Evolutionary conservation across 306 rosid species (phyloP), one percentile per base, ranked within the genome.

Genomic region (Malus domestica): DNA sequence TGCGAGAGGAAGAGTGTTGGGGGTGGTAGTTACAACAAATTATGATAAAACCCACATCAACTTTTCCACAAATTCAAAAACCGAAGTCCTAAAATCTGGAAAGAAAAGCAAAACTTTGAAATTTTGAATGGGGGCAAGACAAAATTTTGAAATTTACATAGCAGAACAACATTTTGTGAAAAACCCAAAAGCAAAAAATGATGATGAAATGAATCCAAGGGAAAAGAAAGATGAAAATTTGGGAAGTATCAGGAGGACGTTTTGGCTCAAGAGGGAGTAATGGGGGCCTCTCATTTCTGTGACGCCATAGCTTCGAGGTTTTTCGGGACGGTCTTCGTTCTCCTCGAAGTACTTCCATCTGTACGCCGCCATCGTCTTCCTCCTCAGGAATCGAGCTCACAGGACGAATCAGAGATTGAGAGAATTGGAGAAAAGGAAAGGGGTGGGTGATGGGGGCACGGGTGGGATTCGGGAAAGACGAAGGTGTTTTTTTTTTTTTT

Each of bases 251-350:
- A 86, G 91, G 80, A 94, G 93, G 81, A 83, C 71, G 71, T 87
- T 84, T 68, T 88, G 95, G 82, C 51, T 80, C 16, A 88, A 83
- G 63, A 89, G 85, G 68, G 79, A 59, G 83, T 83, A 85, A 76
- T 88, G 75, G 33, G 96, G 97, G 70, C 92, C 85, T 81, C 91
- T 78, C 88, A 92, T 90, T 70, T 95, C 97, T 15, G 96, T 95
- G 80, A 95, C 90, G 70, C 98, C 98, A 55, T 69, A 92, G 71
- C 85, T 77, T 18, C 96, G 96, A 74, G 98, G 97, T 82, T 95
- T 95, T 70, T 83, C 82, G 9, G 95, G 98, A 8, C 98, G 92
- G 64, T 95, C 98, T 76, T 95, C 92, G 85, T 92, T 85, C 80
- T 89, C 95, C 40, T 78, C 86, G 85, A 89, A 94, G 81, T 23